Percentiles rank a stretch among this genome's conserved stretches.
These are phyloP conservation scores for Pachyrhizus erosus DNA, from an alignment of 306 rosid species.

Conservation along the genomic window DNA sequence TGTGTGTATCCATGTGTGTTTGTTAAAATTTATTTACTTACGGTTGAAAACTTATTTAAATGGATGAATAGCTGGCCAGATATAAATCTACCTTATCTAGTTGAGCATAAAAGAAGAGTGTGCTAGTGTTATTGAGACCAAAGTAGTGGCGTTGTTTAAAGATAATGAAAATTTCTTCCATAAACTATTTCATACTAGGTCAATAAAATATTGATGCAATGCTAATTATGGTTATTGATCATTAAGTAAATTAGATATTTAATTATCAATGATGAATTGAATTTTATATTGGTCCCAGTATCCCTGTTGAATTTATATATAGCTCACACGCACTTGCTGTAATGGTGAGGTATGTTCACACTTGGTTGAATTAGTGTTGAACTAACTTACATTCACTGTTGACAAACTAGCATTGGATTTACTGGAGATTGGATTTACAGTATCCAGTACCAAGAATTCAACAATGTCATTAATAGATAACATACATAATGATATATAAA, in stretches of 20 bases:
- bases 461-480: neutral
- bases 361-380: neutral
- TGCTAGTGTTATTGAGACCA: neutral
- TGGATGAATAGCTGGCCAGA: neutral
- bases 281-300: neutral
- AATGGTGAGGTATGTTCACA: neutral
- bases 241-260: neutral
- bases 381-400: neutral
- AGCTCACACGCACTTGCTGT: neutral
- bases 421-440: neutral
- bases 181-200: neutral
- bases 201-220: neutral
- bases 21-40: neutral
- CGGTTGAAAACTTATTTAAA: neutral
- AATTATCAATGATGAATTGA: neutral
- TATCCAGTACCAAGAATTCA: neutral
- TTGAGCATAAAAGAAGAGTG: neutral
- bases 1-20: neutral
- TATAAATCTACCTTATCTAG: neutral
- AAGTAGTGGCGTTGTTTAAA: neutral
- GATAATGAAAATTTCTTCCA: neutral
- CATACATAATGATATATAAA: neutral
- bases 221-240: neutral
- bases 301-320: neutral
- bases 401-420: neutral